Evolutionary conservation across 164 flowering plant genomes (phyloP), one percentile per base, ranked within the genome.

Genomic region (Platanus orientalis): DNA sequence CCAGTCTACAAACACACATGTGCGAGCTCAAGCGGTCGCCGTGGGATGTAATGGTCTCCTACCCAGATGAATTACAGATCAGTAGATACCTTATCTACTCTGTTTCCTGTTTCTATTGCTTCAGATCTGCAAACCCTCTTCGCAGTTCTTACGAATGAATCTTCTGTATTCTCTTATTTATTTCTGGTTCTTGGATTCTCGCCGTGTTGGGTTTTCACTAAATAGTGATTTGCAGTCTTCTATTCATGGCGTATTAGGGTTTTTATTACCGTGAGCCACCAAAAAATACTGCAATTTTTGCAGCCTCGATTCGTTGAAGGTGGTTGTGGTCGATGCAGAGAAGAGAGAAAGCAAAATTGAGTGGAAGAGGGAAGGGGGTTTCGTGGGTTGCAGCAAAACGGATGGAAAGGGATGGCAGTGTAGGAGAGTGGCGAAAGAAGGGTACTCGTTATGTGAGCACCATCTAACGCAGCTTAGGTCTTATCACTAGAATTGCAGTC

Each of bases 341-440:
- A 4, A 24, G 27, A 4, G 7, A 2, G 28, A 23, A 27, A 24
- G 23, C 21, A 3, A n/a, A n/a, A n/a, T n/a, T n/a, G n/a, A n/a
- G n/a, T n/a, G n/a, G n/a, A n/a, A n/a, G n/a, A n/a, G n/a, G 23
- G 23, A 51, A 27, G 14, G 4, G 9, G 54, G 14, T 24, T 51
- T 51, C 27, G 13, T n/a, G n/a, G n/a, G n/a, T n/a, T 51, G 54
- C 28, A 51, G 23, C 27, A 51, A 51, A 27, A 51, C 54, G 14
- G 54, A 51, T 24, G 54, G 54, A 12, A 51, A 51, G 54, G 54
- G 54, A 51, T 51, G 54, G 54, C 7, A 51, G 14, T 51, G 54
- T 12, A 23, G 27, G 14, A 51, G 23, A 23, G 54, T 23, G 54
- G 54, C 54, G 0, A 51, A 51, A 23, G 27, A 24, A 51, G 28